These are phyloP conservation scores for Clavulina sp. DNA, from an alignment of 768 basidiomycete species.

Conservation along the genomic window DNA sequence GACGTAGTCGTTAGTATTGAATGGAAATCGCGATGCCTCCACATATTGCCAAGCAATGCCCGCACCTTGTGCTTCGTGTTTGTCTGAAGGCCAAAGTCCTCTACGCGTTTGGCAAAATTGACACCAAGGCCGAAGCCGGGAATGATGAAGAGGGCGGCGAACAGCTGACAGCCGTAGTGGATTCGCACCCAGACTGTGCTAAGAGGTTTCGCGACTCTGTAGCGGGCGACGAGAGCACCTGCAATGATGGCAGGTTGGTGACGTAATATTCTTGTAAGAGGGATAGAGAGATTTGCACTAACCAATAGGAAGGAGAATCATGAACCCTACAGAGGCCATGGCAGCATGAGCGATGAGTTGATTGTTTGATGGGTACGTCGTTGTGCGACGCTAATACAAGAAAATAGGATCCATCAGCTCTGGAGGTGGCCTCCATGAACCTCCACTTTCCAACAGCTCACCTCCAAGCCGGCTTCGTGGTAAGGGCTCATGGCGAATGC, in stretches of 20 bases:
- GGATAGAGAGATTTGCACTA: neutral
- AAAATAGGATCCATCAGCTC: too few relatives aligned
- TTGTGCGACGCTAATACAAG: too few relatives aligned
- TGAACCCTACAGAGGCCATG: slow-evolving; percentile 33
- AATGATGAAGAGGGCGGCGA: slow-evolving; percentile 38
- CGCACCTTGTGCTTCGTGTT: slow-evolving; percentile 27
- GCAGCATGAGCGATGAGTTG: slow-evolving; percentile 32
- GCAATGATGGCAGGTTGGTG: neutral
- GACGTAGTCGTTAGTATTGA: neutral
- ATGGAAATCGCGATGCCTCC: too few relatives aligned
- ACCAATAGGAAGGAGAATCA: slow-evolving; percentile 41
- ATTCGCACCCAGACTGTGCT: slow-evolving; percentile 30
- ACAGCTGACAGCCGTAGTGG: slow-evolving; percentile 33
- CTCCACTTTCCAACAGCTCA: too few relatives aligned
- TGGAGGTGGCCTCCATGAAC: too few relatives aligned
- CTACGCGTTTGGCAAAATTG: slow-evolving; percentile 17
- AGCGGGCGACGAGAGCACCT: slow-evolving; percentile 33
- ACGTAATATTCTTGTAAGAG: neutral
- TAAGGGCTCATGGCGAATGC: too few relatives aligned
- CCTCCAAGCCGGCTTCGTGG: too few relatives aligned
- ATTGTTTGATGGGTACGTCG: too few relatives aligned
- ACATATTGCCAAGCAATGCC: slow-evolving; percentile 1
- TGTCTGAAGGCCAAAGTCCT: slow-evolving; percentile 8
- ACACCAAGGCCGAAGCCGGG: slow-evolving; percentile 31
- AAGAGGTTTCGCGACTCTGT: slow-evolving; percentile 14